These are phyloP conservation scores for Sicyos edulis DNA, from an alignment of 306 rosid species.

Conservation along the genomic window DNA sequence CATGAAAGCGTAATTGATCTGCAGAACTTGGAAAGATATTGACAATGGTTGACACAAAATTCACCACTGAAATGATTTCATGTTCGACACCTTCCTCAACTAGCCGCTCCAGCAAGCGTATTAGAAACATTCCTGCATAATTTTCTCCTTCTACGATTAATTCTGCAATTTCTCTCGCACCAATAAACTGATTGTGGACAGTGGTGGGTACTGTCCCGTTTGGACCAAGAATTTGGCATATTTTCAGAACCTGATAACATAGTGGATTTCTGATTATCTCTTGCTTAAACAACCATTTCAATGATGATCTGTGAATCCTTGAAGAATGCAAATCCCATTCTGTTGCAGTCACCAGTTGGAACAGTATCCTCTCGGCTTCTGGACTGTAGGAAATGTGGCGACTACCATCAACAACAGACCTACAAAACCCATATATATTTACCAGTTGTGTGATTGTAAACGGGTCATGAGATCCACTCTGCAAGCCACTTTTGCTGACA, in stretches of 20 bases:
- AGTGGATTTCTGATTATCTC: constrained; percentile 47
- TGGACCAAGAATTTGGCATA: constrained; percentile 46
- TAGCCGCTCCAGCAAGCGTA: constrained; percentile 56
- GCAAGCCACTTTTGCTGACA: constrained; percentile 44
- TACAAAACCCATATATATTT: constrained; percentile 60
- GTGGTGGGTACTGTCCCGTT: constrained; percentile 32
- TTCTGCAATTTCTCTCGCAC: constrained; percentile 55
- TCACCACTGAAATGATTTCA: constrained; percentile 42
- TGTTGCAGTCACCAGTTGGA: constrained; percentile 46
- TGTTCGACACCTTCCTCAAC: constrained; percentile 49
- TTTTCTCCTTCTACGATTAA: constrained; percentile 58
- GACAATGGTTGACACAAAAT: constrained; percentile 43
- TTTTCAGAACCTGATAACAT: constrained; percentile 60
- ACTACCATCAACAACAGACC: constrained; percentile 53
- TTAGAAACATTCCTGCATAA: constrained; percentile 56
- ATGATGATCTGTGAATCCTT: constrained; percentile 57
- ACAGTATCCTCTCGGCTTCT: constrained; percentile 67
- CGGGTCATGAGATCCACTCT: constrained; percentile 31
- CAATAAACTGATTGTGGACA: constrained; percentile 29
- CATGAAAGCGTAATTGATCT: constrained; percentile 50
- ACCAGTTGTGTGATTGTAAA: constrained; percentile 48
- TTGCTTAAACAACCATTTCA: constrained; percentile 92
- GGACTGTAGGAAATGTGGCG: constrained; percentile 55
- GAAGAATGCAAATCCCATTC: constrained; percentile 73
- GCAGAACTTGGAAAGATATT: constrained; percentile 49